Conservation (phyloP, 805 yeast genomes). For the Wickerhamiella galacta region DNA sequence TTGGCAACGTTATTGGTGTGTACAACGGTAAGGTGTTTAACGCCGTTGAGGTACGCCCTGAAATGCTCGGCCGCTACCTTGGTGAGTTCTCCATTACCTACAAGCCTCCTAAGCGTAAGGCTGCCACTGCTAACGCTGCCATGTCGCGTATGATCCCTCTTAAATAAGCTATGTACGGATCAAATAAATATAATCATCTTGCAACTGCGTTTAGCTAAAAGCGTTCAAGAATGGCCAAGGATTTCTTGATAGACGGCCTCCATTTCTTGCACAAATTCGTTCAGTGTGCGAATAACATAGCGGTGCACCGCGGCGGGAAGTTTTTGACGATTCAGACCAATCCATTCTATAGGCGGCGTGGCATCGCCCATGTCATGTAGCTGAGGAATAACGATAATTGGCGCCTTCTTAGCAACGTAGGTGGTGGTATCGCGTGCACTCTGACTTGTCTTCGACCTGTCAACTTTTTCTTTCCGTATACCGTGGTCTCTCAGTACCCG, state of each 20-base stretch:
- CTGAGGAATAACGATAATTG: conserved; percentile 77
- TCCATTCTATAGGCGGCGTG: conserved; percentile 97
- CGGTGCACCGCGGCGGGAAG: conserved; percentile 83
- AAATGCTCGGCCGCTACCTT: conserved; percentile 99
- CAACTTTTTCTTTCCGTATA: no score
- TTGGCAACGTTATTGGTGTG: conserved; percentile 95
- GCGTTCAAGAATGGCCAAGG: conserved; percentile 3
- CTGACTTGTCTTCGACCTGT: neutral
- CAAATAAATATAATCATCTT: conserved; percentile 1
- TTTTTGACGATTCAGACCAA: conserved; percentile 75
- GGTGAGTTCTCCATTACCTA: conserved; percentile 99
- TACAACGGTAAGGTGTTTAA: conserved; percentile 99
- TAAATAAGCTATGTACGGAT: conserved; percentile 12
- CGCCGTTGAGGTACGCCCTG: conserved; percentile 97
- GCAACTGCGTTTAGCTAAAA: neutral
- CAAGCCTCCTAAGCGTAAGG: conserved; percentile 99
- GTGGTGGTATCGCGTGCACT: neutral
- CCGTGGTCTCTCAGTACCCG: neutral
- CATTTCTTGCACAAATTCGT: conserved; percentile 54
- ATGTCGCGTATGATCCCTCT: conserved; percentile 19
- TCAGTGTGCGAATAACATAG: conserved; percentile 53
- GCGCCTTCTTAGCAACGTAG: conserved; percentile 54
- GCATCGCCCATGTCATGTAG: conserved; percentile 87
- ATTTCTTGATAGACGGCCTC: conserved; percentile 19
- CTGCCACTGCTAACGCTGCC: conserved; percentile 18